These are phyloP conservation scores for Rhodotorula diobovata DNA, from an alignment of 768 basidiomycete species.

Conservation along the genomic window DNA sequence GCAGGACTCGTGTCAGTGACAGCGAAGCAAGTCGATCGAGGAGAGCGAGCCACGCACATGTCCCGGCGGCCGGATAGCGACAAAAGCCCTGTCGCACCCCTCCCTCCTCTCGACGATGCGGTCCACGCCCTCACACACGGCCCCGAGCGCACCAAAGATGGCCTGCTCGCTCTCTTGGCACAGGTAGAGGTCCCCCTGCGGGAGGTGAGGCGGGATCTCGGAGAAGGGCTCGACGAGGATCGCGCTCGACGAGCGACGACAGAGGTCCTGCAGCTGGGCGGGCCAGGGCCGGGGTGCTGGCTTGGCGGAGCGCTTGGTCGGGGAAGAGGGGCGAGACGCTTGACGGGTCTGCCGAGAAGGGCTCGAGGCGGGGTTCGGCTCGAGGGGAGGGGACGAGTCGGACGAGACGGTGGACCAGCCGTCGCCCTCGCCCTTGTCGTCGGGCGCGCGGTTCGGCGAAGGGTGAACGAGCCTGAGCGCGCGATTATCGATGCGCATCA, in stretches of 20 bases:
- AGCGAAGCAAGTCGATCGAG: no score
- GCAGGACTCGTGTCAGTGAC: neutral
- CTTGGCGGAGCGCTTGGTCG: neutral
- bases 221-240: conserved; percentile 56
- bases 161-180: conserved; percentile 70
- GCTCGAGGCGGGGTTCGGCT: conserved; percentile 53
- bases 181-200: conserved; percentile 81
- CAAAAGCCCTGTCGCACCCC: conserved; percentile 59
- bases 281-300: conserved; percentile 13
- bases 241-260: conserved; percentile 40
- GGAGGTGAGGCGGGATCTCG: conserved; percentile 68
- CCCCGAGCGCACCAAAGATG: conserved; percentile 73
- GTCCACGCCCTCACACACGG: conserved; percentile 85
- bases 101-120: conserved; percentile 47
- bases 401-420: conserved; percentile 7
- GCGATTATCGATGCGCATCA: conserved; percentile 18
- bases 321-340: conserved; percentile 43
- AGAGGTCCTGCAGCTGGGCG: conserved; percentile 12
- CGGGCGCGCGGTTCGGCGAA: conserved; percentile 14
- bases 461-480: conserved; percentile 40
- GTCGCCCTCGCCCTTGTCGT: neutral
- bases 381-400: neutral
- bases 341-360: conserved; percentile 48
- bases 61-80: conserved; percentile 81
- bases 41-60: conserved; percentile 13